Base-by-base conservation (phyloP, 1,284 basidiomycete species). In the Laetiporus sulphureus region DNA sequence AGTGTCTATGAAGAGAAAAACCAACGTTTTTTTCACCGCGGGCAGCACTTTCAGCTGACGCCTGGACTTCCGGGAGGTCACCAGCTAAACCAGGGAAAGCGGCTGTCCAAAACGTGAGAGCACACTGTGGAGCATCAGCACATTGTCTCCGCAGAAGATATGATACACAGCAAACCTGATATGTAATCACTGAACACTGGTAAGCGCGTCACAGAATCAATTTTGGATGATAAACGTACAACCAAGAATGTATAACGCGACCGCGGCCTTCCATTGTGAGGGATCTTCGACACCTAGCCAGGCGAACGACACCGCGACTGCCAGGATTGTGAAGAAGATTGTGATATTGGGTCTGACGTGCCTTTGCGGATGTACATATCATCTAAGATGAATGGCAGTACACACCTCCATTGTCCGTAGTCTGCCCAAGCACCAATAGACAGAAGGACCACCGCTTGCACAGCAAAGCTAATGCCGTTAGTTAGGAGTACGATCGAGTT, bases 71-170 rank as follows among this genome's bases (percentile, higher is more conserved):
- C 0, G 82, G 79, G 25, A 89, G 69, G 54, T 88, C 75, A 13
- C 79, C 70, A 16, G 82, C 81, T 7, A 91, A 68, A 11, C 83
- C 83, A 1, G 87, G 86, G 57, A 91, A 90, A 3, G 88, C 87
- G 5, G 87, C 86, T 0, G 85, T 87, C 85, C 85, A 91, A 61
- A 88, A 88, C 1, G 84, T 88, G 34, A 90, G 61, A 20, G 81
- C 71, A 42, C 83, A 77, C 75, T 83, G 41, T 0, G 36, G 32
- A 11, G 25, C 12, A 19, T 32, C 16, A 36, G n/a, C 23, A 35
- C 12, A 16, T 16, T 33, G 16, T 11, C 8, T 16, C 7, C 32
- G 32, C 16, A 8, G 10, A 8, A 11, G 7, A 10, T 16, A 8
- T 10, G 18, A 11, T 18, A 11, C 7, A 11, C 10, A 33, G 29